phyloP scores from a whole-genome alignment of 805 yeast genomes.

The Huiozyma naganishii region DNA sequence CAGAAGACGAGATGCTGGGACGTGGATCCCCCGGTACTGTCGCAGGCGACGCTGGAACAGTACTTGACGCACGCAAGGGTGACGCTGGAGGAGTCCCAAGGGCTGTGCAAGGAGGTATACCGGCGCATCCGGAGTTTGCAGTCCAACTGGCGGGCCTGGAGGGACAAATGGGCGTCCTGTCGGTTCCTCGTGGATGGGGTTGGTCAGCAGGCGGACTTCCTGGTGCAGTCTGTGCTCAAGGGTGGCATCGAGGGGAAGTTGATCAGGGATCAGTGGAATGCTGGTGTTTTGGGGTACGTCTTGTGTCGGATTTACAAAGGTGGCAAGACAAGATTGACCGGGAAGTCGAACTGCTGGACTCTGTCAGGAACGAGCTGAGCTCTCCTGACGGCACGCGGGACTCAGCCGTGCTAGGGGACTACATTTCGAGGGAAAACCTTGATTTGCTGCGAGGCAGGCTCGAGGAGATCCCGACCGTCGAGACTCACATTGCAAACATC shows the following conservation, averaged over 20 bases:
- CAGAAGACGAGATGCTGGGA: too few species aligned
- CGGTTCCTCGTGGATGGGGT: constrained; percentile 37
- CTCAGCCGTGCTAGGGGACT: constrained; percentile 30
- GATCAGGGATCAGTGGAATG: constrained; percentile 17
- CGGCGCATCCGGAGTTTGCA: constrained; percentile 5
- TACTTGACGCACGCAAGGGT: constrained; percentile 34
- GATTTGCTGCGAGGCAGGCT: constrained; percentile 21
- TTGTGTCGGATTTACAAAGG: constrained; percentile 14
- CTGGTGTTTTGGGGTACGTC: constrained; percentile 12
- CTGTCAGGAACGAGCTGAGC: neutral
- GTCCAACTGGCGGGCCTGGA: constrained; percentile 31
- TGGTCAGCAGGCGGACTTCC: constrained; percentile 36
- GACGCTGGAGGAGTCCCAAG: constrained; percentile 39
- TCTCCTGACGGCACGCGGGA: neutral
- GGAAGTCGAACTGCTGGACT: neutral
- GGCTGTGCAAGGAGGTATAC: constrained; percentile 39
- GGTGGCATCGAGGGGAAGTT: constrained; percentile 25
- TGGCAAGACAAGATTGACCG: constrained; percentile 27
- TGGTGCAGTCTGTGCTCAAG: constrained; percentile 25
- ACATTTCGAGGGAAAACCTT: constrained; percentile 34
- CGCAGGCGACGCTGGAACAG: neutral
- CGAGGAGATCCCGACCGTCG: constrained; percentile 25
- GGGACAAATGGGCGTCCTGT: constrained; percentile 33
- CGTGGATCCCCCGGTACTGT: too few species aligned
- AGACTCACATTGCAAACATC: constrained; percentile 23